A percentile compares a stretch with the other conserved stretches of the same genome.
phyloP scores from a whole-genome alignment of 345 rosid genomes.

The Camelina laxa region DNA sequence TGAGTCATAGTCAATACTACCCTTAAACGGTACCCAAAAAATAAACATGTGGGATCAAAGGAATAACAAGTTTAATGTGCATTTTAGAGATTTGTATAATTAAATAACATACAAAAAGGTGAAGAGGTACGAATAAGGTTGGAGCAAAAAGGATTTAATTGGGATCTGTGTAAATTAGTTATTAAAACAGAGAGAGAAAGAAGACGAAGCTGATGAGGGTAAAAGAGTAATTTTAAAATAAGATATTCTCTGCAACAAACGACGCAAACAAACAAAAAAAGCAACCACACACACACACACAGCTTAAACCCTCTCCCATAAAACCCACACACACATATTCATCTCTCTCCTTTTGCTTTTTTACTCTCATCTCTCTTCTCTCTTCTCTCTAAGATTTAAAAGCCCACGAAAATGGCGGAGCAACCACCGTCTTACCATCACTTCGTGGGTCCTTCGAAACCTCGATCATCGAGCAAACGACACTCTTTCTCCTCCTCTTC shows the following conservation, averaged over 20 bases:
- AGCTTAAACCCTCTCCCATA: slow-evolving; percentile 39
- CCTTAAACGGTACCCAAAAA: too few species aligned
- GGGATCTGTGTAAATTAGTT: slow-evolving; percentile 46
- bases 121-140: neutral
- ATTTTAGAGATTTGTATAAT: neutral
- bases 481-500: slow-evolving; percentile 28
- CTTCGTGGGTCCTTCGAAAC: slow-evolving; percentile 28
- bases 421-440: slow-evolving; percentile 39
- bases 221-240: neutral
- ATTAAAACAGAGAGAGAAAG: neutral
- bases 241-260: slow-evolving; percentile 47
- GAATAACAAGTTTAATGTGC: neutral
- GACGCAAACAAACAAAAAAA: slow-evolving; percentile 47
- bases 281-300: slow-evolving; percentile 19
- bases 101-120: neutral
- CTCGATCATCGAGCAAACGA: slow-evolving; percentile 35
- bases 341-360: neutral
- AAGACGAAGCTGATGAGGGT: neutral
- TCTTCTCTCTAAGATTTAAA: neutral
- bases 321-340: slow-evolving; percentile 28
- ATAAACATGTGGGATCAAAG: too few species aligned
- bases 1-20: neutral
- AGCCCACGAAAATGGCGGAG: slow-evolving; percentile 39
- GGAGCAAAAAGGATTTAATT: slow-evolving; percentile 34
- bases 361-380: neutral